These are phyloP conservation scores for Kodamaea nitidulidarum DNA, from an alignment of 805 yeast species.

Conservation along the genomic window DNA sequence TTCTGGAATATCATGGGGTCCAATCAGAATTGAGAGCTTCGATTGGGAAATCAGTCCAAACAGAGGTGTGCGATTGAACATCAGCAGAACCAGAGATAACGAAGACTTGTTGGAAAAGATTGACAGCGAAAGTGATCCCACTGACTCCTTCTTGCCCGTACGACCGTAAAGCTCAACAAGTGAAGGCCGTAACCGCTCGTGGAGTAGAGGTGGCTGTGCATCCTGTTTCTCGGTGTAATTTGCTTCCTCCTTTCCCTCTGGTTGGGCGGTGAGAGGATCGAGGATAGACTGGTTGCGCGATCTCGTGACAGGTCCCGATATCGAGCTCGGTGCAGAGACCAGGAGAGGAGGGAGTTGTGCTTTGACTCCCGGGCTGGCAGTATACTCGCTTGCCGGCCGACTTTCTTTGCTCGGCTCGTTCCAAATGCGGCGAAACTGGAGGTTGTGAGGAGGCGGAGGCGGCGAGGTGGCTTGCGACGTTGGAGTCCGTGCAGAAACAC, in stretches of 20 bases:
- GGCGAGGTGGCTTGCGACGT: neutral
- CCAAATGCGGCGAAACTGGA: slow-evolving; percentile 2
- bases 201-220: slow-evolving; percentile 13
- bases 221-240: neutral
- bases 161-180: slow-evolving; percentile 27
- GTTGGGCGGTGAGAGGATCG: neutral
- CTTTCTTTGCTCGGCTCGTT: slow-evolving; percentile 13
- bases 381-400: neutral
- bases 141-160: slow-evolving; percentile 18
- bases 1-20: slow-evolving; percentile 4
- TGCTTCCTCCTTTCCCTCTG: too few species aligned
- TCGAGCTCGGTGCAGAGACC: neutral
- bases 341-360: neutral
- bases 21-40: slow-evolving; percentile 10
- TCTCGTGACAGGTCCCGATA: neutral
- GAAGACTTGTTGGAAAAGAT: slow-evolving; percentile 36
- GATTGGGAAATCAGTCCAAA: slow-evolving; percentile 28
- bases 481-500: slow-evolving; percentile 5
- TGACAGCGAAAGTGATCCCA: slow-evolving; percentile 29
- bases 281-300: slow-evolving; percentile 1
- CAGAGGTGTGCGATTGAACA: slow-evolving; percentile 21
- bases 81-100: slow-evolving; percentile 27
- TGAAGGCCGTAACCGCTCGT: slow-evolving; percentile 34
- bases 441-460: neutral
- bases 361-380: neutral